Base-by-base conservation (phyloP, 73 alveolate genomes). In the Paramecium caudatum region DNA sequence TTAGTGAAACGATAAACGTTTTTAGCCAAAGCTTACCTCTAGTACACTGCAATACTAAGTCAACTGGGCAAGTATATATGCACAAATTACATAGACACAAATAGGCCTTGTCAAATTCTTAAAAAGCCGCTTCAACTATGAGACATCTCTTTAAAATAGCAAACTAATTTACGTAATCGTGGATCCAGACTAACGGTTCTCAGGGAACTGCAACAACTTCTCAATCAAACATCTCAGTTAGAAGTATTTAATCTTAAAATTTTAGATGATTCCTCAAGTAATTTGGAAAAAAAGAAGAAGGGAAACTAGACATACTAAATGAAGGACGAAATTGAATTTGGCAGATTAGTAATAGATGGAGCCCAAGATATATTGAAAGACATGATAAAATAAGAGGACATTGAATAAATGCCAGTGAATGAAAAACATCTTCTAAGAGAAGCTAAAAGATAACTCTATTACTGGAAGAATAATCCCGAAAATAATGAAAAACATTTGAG, bases 381-480 rank as follows among this genome's bases (percentile, higher is more conserved):
- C 9, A 63, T 86, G 93, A 43, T 41, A 16, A 37, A 25, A 33
- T 36, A 62, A n/a, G 82, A 37, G 6, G 93, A 86, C 41, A 45
- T 78, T 0, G 93, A 86, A 36, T 36, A 61, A 25, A 16, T 39
- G 0, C 48, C 82, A 41, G 90, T 86, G 16, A 78, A 86, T 37
- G 90, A 86, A 23, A 39, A 74, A 16, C n/a, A 74, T 1, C 12
- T 43, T 16, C 19, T 86, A 16, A 86, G 65, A 41, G 90, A 86
- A 43, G 93, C 93, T 6, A 86, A 49, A 63, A 86, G 65, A 32
- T 30, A 78, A 5, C 43, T 86, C 8, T 86, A 86, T 63, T 86
- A 19, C 65, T 86, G 93, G 90, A 86, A 47, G 12, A 86, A 86
- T 46, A 86, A 86, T 43, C 90, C 93, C 16, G 93, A 86, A 62